phyloP scores from a whole-genome alignment of 2,329 filamentous ascomycete genomes.

The Xylaria sp. region DNA sequence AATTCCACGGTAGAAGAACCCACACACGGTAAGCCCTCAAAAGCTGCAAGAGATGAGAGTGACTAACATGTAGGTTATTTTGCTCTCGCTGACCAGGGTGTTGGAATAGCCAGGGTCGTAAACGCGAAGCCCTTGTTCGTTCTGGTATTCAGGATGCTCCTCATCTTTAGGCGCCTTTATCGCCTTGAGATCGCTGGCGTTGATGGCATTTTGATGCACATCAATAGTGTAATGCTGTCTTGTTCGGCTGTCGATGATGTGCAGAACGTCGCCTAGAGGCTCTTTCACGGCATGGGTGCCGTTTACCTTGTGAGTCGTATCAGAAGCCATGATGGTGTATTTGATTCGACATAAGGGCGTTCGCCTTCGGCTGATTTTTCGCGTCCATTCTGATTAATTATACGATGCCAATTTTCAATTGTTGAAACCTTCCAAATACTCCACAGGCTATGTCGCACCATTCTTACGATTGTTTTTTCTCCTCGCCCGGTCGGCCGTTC shows the following conservation, averaged over 20 bases:
- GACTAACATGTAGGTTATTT: conserved; percentile 40
- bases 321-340: conserved; percentile 20
- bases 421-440: not conserved
- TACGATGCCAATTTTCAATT: conserved; percentile 10
- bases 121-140: conserved; percentile 38
- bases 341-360: not conserved
- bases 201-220: conserved; percentile 36
- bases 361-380: conserved; percentile 6
- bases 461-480: conserved; percentile 3
- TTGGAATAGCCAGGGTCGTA: conserved; percentile 40
- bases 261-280: conserved; percentile 29
- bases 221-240: conserved; percentile 31
- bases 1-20: not conserved
- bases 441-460: conserved; percentile 7
- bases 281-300: conserved; percentile 21
- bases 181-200: conserved; percentile 34
- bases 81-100: conserved; percentile 39
- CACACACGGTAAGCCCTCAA: not conserved
- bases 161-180: conserved; percentile 37
- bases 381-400: conserved; percentile 22
- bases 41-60: not conserved
- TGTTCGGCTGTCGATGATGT: conserved; percentile 39
- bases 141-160: conserved; percentile 38
- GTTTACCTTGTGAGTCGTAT: conserved; percentile 20
- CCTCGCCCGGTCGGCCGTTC: not conserved